phyloP scores from a whole-genome alignment of 805 yeast species.

The Pichia manshurica region DNA sequence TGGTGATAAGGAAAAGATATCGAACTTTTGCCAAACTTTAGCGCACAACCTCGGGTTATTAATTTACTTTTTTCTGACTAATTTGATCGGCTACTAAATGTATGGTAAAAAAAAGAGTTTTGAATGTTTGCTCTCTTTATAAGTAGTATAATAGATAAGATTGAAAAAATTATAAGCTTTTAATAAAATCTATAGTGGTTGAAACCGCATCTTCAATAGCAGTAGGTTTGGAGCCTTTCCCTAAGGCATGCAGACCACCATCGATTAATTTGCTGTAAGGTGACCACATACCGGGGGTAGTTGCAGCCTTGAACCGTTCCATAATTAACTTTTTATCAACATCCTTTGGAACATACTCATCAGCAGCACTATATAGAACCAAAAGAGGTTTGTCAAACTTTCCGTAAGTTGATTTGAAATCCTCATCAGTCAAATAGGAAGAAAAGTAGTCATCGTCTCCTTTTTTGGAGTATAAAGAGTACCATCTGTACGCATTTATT shows the following conservation, averaged over 20 bases:
- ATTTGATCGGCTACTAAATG: too few species aligned
- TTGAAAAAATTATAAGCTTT: neutral
- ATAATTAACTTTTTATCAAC: slow-evolving; percentile 47
- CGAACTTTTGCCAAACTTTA: too few species aligned
- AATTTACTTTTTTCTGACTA: too few species aligned
- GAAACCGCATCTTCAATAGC: slow-evolving; percentile 14
- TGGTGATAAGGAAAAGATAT: neutral
- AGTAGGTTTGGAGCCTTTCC: slow-evolving; percentile 32
- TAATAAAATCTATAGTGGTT: slow-evolving; percentile 14
- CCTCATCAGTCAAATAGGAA: slow-evolving; percentile 47
- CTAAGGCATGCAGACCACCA: slow-evolving; percentile 57
- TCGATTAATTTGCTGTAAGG: slow-evolving; percentile 44
- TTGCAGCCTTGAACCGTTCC: slow-evolving; percentile 41
- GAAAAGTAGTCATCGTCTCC: slow-evolving; percentile 78
- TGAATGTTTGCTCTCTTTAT: too few species aligned
- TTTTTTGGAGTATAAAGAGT: slow-evolving; percentile 47
- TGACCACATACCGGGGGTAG: slow-evolving; percentile 45
- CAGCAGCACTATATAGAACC: slow-evolving; percentile 53
- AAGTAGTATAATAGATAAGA: too few species aligned
- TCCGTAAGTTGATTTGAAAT: slow-evolving; percentile 48
- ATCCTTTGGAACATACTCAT: slow-evolving; percentile 53
- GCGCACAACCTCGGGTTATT: too few species aligned
- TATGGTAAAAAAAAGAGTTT: too few species aligned
- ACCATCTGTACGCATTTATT: slow-evolving; percentile 64
- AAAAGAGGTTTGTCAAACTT: slow-evolving; percentile 42